Evolutionary conservation across 2,329 filamentous ascomycete species (phyloP), one percentile per base, ranked within the genome.

Genomic region (Dactylellina drechsleri): DNA sequence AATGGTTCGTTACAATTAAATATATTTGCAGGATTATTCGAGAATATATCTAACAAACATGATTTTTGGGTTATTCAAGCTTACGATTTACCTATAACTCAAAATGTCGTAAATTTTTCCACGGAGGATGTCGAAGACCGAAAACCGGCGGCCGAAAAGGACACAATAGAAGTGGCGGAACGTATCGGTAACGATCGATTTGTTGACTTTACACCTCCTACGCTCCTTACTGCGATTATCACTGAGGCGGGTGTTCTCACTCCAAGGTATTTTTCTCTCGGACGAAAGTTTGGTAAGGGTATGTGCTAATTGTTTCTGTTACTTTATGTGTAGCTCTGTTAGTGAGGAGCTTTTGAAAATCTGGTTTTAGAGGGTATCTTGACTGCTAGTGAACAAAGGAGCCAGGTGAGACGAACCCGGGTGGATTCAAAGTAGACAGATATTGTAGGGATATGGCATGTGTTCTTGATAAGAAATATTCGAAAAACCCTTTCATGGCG

Each of bases 1-100:
- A 89, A 90, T 77, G 92, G 97, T 74, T 53, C 5, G 43, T 36
- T 36, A 36, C 31, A 36, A 3, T 10, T 36, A 23, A 7, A 10
- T 36, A 36, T 36, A 8, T 1, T 36, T 8, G 1, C 6, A 36
- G 31, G 10, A 10, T 36, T 36, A 8, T 36, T 36, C 31, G 5
- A 36, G 31, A 36, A 7, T 7, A 36, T 36, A 36, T 2, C 31
- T 47, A 47, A 18, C 43, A 47, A 47, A 47, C 43, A 23, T 23
- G 23, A 23, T 36, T 10, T 49, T 18, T 26, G n/a, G 10, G 7
- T 31, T 16, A 18, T 50, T n/a, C 10, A 10, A 74, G 70, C 52
- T 82, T 88, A 90, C 72, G 91, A 95, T 80, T 84, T 96, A 71
- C 91, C 91, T 0, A 89, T 96, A 77, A 87, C 90, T 80, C 92